These are phyloP conservation scores for Hyphopichia pseudoburtonii DNA, from an alignment of 1,139 yeast species.

Conservation along the genomic window DNA sequence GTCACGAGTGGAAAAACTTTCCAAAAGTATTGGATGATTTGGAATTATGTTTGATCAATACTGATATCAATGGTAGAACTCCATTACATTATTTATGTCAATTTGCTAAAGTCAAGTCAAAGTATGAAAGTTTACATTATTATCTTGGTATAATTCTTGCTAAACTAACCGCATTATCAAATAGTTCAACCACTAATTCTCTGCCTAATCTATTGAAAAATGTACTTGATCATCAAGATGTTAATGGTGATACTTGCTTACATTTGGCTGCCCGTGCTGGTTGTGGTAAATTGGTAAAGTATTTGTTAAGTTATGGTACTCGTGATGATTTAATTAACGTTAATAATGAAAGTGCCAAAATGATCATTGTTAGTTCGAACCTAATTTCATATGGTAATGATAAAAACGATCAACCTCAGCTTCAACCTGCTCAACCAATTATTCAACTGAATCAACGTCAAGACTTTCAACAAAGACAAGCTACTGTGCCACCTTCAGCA, in stretches of 20 bases:
- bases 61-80: slow-evolving; percentile 70
- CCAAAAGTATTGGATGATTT: slow-evolving; percentile 67
- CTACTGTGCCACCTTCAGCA: slow-evolving; percentile 8
- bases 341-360: slow-evolving; percentile 40
- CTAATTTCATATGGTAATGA: slow-evolving; percentile 15
- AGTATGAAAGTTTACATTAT: slow-evolving; percentile 45
- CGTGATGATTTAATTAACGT: slow-evolving; percentile 46
- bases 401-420: not conserved
- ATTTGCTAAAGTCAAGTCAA: slow-evolving; percentile 49
- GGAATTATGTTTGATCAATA: slow-evolving; percentile 67
- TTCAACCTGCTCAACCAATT: slow-evolving; percentile 5
- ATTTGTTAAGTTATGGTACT: slow-evolving; percentile 46
- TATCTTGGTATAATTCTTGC: slow-evolving; percentile 40
- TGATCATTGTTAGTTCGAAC: slow-evolving; percentile 26
- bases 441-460: slow-evolving; percentile 5
- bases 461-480: slow-evolving; percentile 6
- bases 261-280: slow-evolving; percentile 58
- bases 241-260: slow-evolving; percentile 66
- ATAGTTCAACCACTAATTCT: slow-evolving; percentile 24
- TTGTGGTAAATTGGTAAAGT: slow-evolving; percentile 37
- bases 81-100: slow-evolving; percentile 75
- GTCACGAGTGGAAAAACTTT: slow-evolving; percentile 77
- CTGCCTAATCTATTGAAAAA: slow-evolving; percentile 52
- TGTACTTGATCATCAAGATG: slow-evolving; percentile 68
- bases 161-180: slow-evolving; percentile 35